Conservation (phyloP, 192 early-diverging fungal species). For the Funneliformis mosseae region DNA sequence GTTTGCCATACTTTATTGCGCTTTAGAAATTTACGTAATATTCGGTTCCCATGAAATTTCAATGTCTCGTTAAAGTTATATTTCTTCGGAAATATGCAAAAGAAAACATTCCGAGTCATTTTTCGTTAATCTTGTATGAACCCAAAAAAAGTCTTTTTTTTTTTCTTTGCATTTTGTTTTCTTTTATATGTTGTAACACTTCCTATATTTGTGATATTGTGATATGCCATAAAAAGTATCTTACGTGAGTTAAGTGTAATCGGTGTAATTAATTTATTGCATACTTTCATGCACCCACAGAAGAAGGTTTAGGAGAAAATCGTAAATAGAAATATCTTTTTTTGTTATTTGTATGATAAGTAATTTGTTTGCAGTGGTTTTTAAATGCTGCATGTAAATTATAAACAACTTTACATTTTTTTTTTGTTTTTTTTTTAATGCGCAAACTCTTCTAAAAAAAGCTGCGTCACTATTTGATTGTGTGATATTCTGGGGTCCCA, state of each 20-base stretch:
- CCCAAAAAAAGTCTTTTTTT: too few relatives aligned
- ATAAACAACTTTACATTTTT: background rate
- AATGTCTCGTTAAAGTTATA: background rate
- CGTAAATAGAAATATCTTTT: background rate
- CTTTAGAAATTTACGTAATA: background rate
- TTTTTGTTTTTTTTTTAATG: too few relatives aligned
- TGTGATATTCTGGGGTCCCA: too few relatives aligned
- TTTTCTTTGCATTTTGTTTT: too few relatives aligned
- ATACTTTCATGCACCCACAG: background rate
- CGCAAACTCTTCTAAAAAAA: too few relatives aligned
- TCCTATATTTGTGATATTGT: too few relatives aligned
- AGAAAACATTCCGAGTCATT: background rate
- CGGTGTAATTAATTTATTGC: too few relatives aligned
- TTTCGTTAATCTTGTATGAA: background rate
- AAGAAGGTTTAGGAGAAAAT: background rate
- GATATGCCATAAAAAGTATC: too few relatives aligned
- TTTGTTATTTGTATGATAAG: background rate
- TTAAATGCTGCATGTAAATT: background rate
- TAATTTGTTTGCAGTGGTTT: background rate
- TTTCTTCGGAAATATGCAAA: background rate
- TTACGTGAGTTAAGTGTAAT: too few relatives aligned
- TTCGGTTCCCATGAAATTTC: background rate
- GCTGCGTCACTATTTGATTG: too few relatives aligned
- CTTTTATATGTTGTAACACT: too few relatives aligned
- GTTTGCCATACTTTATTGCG: background rate